Base-by-base conservation (phyloP, 1,139 yeast species). In the Blastobotrys illinoisensis region DNA sequence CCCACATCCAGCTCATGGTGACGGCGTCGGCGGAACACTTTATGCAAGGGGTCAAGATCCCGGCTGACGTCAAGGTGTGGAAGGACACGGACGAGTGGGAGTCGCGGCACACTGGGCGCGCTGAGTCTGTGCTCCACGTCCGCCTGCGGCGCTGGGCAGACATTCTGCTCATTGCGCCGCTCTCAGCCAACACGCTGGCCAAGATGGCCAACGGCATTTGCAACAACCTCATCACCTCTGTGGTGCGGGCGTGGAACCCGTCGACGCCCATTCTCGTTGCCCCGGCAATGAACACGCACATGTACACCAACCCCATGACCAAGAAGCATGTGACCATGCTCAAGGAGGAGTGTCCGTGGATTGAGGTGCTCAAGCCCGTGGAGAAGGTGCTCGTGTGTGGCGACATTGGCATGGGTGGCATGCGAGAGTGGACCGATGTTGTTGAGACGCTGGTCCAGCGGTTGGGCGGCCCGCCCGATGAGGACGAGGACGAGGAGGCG, bases 131-230 rank as follows among this genome's bases (percentile, higher is more conserved):
- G 51, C 76, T 93, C 57, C 97, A 91, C 68, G 89, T 89, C 58
- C 96, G 89, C 68, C 76, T 93, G 57, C 79, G 97, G 53, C 83
- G 89, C 66, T 93, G 99, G 99, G 98, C 99, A 0, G 97, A 93
- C 68, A 81, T 93, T 40, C 79, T 93, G 71, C 79, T 93, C 51
- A 81, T 93, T 50, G 97, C 97, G 0, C 99, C 99, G 2, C 74
- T 95, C 57, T 87, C 96, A 20, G 99, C 99, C 6, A 93, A 93
- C 69, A 86, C 97, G 0, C 75, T 93, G 57, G 95, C 97, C 24
- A 93, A 93, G 67, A 83, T 93, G 51, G 82, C 96, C 5, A 85
- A 88, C 65, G 99, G 99, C 1, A 79, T 93, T 46, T 86, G 97
- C 56, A 98, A 93, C 71, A 93, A 93, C 67, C 77, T 93, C 56